Conservation (phyloP, 768 basidiomycete species). For the Amanita jacksonii region DNA sequence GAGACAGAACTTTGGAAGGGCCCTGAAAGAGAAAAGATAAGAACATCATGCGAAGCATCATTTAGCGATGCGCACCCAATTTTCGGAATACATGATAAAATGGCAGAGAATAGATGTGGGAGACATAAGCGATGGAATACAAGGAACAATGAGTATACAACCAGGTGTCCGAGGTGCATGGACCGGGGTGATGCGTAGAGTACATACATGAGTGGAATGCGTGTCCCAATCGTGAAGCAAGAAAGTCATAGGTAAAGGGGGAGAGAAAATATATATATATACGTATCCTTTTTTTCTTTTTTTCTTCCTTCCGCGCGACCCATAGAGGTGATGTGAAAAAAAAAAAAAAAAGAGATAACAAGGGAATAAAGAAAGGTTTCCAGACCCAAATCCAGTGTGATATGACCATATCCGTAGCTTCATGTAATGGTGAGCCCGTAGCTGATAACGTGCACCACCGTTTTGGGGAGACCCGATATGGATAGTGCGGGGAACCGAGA, state of each 20-base stretch:
- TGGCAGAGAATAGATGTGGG: too few species aligned
- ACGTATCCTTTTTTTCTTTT: constrained; percentile 5
- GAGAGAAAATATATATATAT: constrained; percentile 5
- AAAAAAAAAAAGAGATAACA: constrained; percentile 8
- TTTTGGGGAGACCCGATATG: constrained; percentile 5
- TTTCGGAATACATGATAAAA: too few species aligned
- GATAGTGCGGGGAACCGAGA: not conserved
- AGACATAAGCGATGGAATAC: not conserved
- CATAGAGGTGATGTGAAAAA: constrained; percentile 5
- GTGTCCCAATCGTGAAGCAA: not conserved
- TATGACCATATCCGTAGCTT: constrained; percentile 7
- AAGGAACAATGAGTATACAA: not conserved
- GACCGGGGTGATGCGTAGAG: not conserved
- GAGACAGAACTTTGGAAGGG: too few species aligned
- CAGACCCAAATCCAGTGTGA: constrained; percentile 5
- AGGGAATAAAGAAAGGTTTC: constrained; percentile 8
- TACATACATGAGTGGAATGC: not conserved
- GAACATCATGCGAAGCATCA: not conserved
- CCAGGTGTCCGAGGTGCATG: too few species aligned
- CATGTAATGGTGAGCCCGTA: not conserved
- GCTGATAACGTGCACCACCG: not conserved
- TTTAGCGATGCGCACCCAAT: too few species aligned
- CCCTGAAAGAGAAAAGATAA: not conserved
- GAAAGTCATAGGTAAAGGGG: not conserved
- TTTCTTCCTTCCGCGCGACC: constrained; percentile 8